Percentiles rank a stretch among this genome's conserved stretches.
phyloP scores from a whole-genome alignment of 768 basidiomycete genomes.

The Tricholoma sp. region DNA sequence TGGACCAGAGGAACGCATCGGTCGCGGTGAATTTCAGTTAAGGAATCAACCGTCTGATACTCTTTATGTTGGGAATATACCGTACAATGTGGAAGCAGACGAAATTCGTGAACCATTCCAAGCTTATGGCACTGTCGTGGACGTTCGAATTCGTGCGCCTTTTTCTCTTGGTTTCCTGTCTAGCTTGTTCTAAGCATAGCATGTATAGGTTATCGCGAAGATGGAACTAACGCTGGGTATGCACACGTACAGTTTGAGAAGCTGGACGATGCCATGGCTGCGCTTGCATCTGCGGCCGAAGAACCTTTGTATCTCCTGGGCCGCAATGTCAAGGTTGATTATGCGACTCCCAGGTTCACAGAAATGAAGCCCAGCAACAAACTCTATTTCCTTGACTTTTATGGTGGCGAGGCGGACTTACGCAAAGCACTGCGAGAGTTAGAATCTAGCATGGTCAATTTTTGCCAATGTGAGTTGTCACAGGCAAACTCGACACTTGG shows the following conservation, averaged over 20 bases:
- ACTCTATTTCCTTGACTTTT: conserved; percentile 28
- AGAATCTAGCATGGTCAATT: conserved; percentile 21
- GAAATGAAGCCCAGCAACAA: conserved; percentile 19
- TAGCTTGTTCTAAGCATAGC: not conserved
- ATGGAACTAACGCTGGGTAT: conserved; percentile 38
- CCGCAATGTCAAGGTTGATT: conserved; percentile 40
- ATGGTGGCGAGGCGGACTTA: conserved; percentile 19
- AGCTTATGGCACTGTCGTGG: conserved; percentile 36
- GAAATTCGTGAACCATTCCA: conserved; percentile 38
- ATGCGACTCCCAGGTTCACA: conserved; percentile 18
- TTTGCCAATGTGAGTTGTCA: conserved; percentile 27
- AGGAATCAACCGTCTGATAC: conserved; percentile 26
- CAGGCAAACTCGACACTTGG: not conserved
- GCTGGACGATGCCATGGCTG: conserved; percentile 31
- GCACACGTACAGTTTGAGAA: conserved; percentile 40
- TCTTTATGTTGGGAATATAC: conserved; percentile 50
- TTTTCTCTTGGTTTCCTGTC: not conserved
- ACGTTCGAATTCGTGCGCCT: conserved; percentile 37
- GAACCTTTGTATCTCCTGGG: conserved; percentile 47
- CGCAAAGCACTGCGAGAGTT: conserved; percentile 21
- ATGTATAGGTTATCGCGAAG: conserved; percentile 19
- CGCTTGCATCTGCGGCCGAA: conserved; percentile 28
- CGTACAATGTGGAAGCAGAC: conserved; percentile 37
- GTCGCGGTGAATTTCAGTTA: not conserved
- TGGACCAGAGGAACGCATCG: not conserved